Evolutionary conservation across 2,329 filamentous ascomycete genomes (phyloP).

Genomic region (Rhinocladiella mackenziei): DNA sequence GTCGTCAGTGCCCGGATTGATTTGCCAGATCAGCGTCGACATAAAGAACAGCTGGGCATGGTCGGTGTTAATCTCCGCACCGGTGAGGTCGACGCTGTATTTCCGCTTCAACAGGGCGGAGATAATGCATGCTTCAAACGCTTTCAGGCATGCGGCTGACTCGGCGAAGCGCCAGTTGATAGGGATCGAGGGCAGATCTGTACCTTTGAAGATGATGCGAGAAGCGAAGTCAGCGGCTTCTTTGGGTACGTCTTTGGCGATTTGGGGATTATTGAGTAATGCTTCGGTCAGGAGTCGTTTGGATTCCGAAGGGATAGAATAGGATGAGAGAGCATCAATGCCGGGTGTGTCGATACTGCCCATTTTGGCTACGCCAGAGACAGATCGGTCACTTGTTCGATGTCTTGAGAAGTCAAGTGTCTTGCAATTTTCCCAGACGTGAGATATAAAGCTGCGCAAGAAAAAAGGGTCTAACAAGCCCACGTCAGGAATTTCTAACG

Average conservation of each 20-base stretch:
- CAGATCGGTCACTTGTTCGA: background rate
- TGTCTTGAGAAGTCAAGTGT: conserved; percentile 1
- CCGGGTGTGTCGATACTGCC: conserved; percentile 18
- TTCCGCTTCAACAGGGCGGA: conserved; percentile 46
- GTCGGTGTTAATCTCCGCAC: conserved; percentile 48
- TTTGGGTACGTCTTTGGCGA: conserved; percentile 45
- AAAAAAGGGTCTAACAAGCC: too few relatives aligned
- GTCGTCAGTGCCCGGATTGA: conserved; percentile 34
- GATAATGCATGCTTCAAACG: conserved; percentile 46
- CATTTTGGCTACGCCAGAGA: conserved; percentile 17
- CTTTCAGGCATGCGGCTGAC: conserved; percentile 50
- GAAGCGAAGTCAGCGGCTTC: conserved; percentile 46
- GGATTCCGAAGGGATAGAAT: conserved; percentile 14
- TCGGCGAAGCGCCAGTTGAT: conserved; percentile 58
- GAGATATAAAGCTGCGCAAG: too few relatives aligned
- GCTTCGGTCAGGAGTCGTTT: conserved; percentile 35
- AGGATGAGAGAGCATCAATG: conserved; percentile 2
- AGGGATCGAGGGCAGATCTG: conserved; percentile 36
- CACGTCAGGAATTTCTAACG: too few relatives aligned
- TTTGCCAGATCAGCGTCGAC: conserved; percentile 37
- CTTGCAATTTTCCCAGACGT: background rate
- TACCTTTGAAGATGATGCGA: conserved; percentile 5
- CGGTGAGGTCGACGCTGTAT: conserved; percentile 40
- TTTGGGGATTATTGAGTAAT: conserved; percentile 49
- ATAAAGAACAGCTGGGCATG: conserved; percentile 46